These are phyloP conservation scores for Ensete ventricosum DNA, from an alignment of 176 grass and related monocot genomes.

Conservation along the genomic window DNA sequence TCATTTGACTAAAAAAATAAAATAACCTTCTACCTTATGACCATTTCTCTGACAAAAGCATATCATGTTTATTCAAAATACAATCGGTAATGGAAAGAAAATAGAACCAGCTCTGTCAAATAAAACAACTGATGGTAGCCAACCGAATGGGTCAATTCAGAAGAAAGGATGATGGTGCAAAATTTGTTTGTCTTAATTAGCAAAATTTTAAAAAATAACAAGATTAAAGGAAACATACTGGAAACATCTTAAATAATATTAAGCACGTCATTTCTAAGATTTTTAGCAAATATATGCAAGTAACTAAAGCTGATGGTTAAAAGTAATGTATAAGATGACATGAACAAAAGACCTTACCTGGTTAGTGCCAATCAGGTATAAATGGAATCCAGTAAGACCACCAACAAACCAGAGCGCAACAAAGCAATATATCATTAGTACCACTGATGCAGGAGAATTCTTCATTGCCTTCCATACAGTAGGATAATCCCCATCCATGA, in stretches of 20 bases:
- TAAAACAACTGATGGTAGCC: background rate
- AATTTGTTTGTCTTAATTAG: background rate
- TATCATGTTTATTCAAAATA: background rate
- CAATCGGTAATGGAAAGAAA: background rate
- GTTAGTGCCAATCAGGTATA: constrained; percentile 85
- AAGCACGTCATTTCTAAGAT: no score
- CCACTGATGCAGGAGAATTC: constrained; percentile 68
- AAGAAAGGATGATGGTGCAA: background rate
- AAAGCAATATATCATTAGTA: constrained; percentile 86
- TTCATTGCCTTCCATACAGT: constrained; percentile 98
- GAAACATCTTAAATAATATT: no score
- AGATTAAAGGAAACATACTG: background rate
- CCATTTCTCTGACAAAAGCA: no score
- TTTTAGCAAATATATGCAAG: background rate
- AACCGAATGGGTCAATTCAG: background rate
- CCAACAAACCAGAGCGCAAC: constrained; percentile 96
- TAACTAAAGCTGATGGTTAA: background rate
- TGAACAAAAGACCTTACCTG: constrained; percentile 46
- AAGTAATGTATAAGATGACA: constrained; percentile 3
- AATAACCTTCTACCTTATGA: no score
- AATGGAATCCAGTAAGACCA: constrained; percentile 91
- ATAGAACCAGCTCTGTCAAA: background rate
- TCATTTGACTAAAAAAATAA: no score
- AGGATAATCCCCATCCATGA: constrained; percentile 70
- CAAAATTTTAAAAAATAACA: background rate